Evolutionary conservation across 495 filamentous ascomycete species (phyloP).

Genomic region (Lichenothelia convexa): DNA sequence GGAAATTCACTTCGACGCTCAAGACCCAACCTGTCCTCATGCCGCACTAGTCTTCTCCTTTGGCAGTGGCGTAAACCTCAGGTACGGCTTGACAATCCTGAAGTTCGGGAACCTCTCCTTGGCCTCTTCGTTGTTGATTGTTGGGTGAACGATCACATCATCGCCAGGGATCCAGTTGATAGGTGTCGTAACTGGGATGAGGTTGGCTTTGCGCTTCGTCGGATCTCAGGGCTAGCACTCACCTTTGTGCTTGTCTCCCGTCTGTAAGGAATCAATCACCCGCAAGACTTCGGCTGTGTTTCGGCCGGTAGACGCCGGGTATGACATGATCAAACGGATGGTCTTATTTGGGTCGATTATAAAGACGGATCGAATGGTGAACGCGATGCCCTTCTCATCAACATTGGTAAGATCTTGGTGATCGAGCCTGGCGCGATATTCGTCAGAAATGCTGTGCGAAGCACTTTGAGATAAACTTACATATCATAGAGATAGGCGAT

Average conservation of each 20-base stretch:
- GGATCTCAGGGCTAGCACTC: too few species aligned
- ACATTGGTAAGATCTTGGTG: slow-evolving; percentile 73
- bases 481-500: slow-evolving; percentile 89
- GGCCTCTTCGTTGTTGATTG: slow-evolving; percentile 70
- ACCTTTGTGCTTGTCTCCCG: slow-evolving; percentile 89
- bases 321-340: slow-evolving; percentile 88
- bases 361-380: slow-evolving; percentile 98
- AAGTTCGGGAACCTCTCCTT: slow-evolving; percentile 78
- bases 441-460: slow-evolving; percentile 3
- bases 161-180: slow-evolving; percentile 23
- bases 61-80: slow-evolving; percentile 25
- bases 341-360: slow-evolving; percentile 97
- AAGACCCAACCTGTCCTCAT: too few species aligned
- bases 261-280: slow-evolving; percentile 90
- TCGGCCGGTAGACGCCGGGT: slow-evolving; percentile 92
- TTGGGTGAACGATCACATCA: slow-evolving; percentile 90
- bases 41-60: slow-evolving; percentile 22
- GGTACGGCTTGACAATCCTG: slow-evolving; percentile 85
- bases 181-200: slow-evolving; percentile 74
- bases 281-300: slow-evolving; percentile 93
- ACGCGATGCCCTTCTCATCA: slow-evolving; percentile 86
- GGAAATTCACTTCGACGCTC: too few species aligned
- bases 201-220: too few species aligned
- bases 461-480: slow-evolving; percentile 30
- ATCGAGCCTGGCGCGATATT: slow-evolving; percentile 45